Conservation (phyloP, 108 stramenopile species). For the Skeletonema costatum region DNA sequence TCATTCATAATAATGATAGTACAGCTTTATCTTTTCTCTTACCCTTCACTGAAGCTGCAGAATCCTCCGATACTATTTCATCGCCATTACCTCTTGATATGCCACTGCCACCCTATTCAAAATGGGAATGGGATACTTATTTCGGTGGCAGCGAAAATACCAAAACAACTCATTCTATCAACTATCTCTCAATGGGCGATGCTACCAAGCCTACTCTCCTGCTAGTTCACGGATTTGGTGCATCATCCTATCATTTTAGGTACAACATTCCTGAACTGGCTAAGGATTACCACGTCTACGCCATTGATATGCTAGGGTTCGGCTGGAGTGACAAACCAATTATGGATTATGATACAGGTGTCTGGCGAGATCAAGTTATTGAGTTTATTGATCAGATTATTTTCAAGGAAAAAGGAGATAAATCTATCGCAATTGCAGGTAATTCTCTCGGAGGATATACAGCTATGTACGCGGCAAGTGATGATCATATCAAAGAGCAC, state of each 20-base stretch:
- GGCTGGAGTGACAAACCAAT: conserved; percentile 81
- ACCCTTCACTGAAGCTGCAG: background rate
- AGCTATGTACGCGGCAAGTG: conserved; percentile 57
- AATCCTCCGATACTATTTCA: background rate
- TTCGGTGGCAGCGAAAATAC: conserved; percentile 3
- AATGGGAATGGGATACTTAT: conserved; percentile 39
- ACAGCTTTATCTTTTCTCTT: background rate
- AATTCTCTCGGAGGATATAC: conserved; percentile 81
- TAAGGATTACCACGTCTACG: conserved; percentile 39
- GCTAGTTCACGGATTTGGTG: conserved; percentile 78
- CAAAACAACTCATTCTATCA: conserved; percentile 33
- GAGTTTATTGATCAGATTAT: conserved; percentile 62
- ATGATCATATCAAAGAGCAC: conserved; percentile 47
- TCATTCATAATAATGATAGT: too few species aligned
- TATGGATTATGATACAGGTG: conserved; percentile 66
- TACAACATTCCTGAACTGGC: conserved; percentile 51
- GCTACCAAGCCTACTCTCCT: conserved; percentile 30
- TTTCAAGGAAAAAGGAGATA: background rate
- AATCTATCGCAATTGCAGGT: conserved; percentile 58
- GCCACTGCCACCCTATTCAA: conserved; percentile 5
- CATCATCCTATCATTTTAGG: conserved; percentile 70
- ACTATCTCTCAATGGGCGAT: conserved; percentile 46
- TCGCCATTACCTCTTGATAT: background rate
- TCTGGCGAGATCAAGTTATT: conserved; percentile 63
- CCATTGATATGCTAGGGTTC: conserved; percentile 76